Conservation (phyloP, 202 grass and related monocot genomes). For the Musa balbisiana region DNA sequence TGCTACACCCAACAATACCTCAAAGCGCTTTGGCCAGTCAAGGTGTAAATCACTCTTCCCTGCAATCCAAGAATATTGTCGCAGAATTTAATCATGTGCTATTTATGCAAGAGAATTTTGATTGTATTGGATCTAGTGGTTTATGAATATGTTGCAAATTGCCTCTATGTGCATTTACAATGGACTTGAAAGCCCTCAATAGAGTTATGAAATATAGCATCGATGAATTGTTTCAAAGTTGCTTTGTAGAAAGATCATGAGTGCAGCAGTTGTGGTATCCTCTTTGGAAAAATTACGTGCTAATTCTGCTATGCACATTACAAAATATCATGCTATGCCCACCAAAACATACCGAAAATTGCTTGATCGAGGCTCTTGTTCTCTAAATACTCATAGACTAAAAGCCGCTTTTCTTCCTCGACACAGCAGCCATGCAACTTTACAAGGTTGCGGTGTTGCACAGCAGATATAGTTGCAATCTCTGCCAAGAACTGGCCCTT, state of each 20-base stretch:
- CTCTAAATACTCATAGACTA: slow-evolving; percentile 51
- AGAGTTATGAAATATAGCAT: no score
- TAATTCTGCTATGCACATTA: background rate
- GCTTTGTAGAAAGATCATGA: background rate
- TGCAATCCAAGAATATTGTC: slow-evolving; percentile 8
- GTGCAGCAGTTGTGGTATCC: background rate
- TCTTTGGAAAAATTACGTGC: background rate
- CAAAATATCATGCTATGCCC: background rate
- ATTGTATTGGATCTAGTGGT: background rate
- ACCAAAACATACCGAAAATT: slow-evolving; percentile 32
- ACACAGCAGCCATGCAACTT: slow-evolving; percentile 47
- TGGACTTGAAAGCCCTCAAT: no score
- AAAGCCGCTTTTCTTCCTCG: slow-evolving; percentile 31
- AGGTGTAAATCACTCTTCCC: slow-evolving; percentile 25
- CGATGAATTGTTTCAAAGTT: no score
- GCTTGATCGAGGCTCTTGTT: slow-evolving; percentile 43
- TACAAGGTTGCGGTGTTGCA: slow-evolving; percentile 52
- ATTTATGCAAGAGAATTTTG: no score
- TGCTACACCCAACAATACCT: slow-evolving; percentile 41
- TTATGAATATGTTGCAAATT: background rate
- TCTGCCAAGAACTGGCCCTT: slow-evolving; percentile 44
- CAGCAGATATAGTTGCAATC: slow-evolving; percentile 41
- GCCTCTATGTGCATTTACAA: no score
- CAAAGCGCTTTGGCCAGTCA: slow-evolving; percentile 42
- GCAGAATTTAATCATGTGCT: no score